Base-by-base conservation (phyloP, 305 asterid species). In the Euphrasia arctica region DNA sequence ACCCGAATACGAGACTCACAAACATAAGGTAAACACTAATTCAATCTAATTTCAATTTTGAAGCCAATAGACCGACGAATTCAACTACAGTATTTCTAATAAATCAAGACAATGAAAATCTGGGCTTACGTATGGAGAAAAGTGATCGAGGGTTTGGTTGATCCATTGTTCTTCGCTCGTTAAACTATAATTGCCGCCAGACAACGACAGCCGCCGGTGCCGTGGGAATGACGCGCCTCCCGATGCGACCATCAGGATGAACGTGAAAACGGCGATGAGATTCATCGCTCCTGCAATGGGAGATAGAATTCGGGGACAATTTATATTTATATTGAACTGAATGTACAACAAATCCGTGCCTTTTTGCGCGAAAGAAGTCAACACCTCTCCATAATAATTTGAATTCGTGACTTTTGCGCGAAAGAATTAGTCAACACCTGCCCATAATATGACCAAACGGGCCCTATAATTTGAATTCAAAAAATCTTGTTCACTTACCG, bases 111-210 rank as follows among this genome's bases (percentile, higher is more conserved):
- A 69, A 0, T 4, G 22, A 7, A 29, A 36, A 66, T 43, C 28
- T 0, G 12, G 9, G 13, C 69, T 81, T 70, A 88, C 99, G 48
- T 82, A 86, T 51, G 99, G 99, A 71, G 97, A 94, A 81, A 94
- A 91, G 74, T 91, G 98, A 73, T 94, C 96, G 52, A 94, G 81
- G n/a, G 88, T 86, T 69, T 91, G 98, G 78, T 82, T 81, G 70
- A 94, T 70, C 98, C 98, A 91, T 51, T 70, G 80, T 52, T 71
- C 89, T 47, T 87, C 78, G 8, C 14, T 79, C 58, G 95, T 88
- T 79, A 94, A 78, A 48, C 76, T 85, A 18, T 74, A 75, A 29
- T 32, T 70, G 81, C 69, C 76, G 18, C 59, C 62, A 7, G 74
- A 74, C 71, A 42, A 67, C 71, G 73, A 74, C 12, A 29, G 75